Evolutionary conservation across 176 grass and related monocot genomes (phyloP).

Genomic region (Oryza nivara): DNA sequence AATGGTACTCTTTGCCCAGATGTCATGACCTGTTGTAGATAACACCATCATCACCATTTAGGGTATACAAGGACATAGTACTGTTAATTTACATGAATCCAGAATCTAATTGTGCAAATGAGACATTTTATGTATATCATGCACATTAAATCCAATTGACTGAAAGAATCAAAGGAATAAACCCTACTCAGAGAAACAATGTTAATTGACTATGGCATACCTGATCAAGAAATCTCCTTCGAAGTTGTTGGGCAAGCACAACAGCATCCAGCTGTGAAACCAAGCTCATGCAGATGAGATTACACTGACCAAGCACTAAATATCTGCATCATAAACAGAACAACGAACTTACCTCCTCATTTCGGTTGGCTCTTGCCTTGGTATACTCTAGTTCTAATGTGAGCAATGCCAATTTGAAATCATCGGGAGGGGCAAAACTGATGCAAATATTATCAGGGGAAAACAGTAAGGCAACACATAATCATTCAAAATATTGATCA

Average conservation of each 20-base stretch:
- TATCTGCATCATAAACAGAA: conserved; percentile 15
- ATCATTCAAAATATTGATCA: conserved; percentile 27
- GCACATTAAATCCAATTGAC: not conserved
- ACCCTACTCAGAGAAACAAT: not conserved
- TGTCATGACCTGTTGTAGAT: conserved; percentile 79
- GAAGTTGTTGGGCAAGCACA: conserved; percentile 84
- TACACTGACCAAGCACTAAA: conserved; percentile 20
- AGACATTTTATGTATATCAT: not conserved
- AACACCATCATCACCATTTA: conserved; percentile 30
- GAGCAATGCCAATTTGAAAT: conserved; percentile 82
- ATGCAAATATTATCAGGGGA: conserved; percentile 25
- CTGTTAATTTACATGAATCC: not conserved
- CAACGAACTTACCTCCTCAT: conserved; percentile 60
- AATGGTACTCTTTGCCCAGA: conserved; percentile 86
- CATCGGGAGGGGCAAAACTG: conserved; percentile 84
- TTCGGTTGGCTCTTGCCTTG: conserved; percentile 65
- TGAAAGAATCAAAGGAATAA: conserved; percentile 9
- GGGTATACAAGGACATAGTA: not conserved
- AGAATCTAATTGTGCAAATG: not conserved
- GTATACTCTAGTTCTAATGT: conserved; percentile 81
- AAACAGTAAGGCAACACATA: conserved; percentile 20
- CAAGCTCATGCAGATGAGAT: conserved; percentile 39
- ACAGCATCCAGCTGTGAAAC: conserved; percentile 85
- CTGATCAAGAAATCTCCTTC: conserved; percentile 84
- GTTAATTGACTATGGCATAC: conserved; percentile 39